Conservation (phyloP, 1,139 yeast genomes). For the Magnusiomyces magnusii region DNA sequence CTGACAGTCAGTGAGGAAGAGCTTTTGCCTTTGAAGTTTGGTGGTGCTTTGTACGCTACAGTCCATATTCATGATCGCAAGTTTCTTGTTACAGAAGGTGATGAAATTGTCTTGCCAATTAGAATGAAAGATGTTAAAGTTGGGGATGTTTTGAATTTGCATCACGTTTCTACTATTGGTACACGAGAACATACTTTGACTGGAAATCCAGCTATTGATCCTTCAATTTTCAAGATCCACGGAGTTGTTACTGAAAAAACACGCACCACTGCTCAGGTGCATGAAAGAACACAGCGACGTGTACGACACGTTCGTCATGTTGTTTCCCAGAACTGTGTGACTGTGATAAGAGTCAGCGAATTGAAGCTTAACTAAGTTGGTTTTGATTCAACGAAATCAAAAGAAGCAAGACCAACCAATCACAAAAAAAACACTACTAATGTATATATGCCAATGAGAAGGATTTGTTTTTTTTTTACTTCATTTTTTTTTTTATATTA, state of each 20-base stretch:
- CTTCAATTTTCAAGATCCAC: conserved; percentile 49
- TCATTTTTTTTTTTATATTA: neutral
- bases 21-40: conserved; percentile 54
- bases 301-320: conserved; percentile 72
- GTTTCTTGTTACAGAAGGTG: conserved; percentile 87
- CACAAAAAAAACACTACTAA: neutral
- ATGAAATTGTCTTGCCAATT: conserved; percentile 69
- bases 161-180: conserved; percentile 75
- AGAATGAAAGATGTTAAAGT: conserved; percentile 65
- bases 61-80: conserved; percentile 78
- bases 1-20: conserved; percentile 25
- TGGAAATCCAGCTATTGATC: conserved; percentile 45
- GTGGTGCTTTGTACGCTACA: conserved; percentile 66
- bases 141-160: conserved; percentile 69
- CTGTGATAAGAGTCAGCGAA: conserved; percentile 74
- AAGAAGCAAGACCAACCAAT: neutral
- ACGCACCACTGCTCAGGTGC: conserved; percentile 57
- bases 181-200: conserved; percentile 71
- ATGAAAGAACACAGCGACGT: conserved; percentile 65
- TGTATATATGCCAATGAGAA: neutral
- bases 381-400: neutral
- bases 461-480: neutral
- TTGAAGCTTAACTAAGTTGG: conserved; percentile 21
- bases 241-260: conserved; percentile 86
- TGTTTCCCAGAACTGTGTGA: conserved; percentile 69